Evolutionary conservation across 768 basidiomycete genomes (phyloP).

Genomic region (Hirschioporus abietinus): DNA sequence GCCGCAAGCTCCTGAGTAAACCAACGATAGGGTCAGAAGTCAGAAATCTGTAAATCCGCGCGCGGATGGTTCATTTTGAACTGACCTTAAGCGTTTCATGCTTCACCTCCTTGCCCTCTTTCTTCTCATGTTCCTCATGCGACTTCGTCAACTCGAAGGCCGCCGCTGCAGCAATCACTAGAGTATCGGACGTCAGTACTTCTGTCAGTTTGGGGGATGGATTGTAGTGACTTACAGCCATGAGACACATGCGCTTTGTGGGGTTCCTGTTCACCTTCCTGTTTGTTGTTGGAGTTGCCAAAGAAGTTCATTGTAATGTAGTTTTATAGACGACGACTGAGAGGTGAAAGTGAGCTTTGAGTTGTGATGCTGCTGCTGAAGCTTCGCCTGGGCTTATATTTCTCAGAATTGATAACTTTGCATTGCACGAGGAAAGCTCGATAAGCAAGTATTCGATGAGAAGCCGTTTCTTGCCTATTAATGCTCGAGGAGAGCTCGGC

Average conservation of each 20-base stretch:
- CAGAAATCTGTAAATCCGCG: not conserved
- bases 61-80: not conserved
- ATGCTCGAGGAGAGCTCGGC: too few relatives aligned
- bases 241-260: not conserved
- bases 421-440: not conserved
- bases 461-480: too few relatives aligned
- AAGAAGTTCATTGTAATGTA: not conserved
- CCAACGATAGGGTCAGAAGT: not conserved
- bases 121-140: not conserved
- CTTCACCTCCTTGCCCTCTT: not conserved
- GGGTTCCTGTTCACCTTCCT: conserved; percentile 4
- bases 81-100: not conserved
- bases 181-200: not conserved
- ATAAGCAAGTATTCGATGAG: too few relatives aligned
- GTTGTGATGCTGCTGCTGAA: not conserved
- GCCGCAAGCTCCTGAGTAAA: not conserved
- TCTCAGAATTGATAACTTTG: not conserved
- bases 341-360: not conserved
- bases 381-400: not conserved
- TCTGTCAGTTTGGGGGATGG: not conserved
- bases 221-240: not conserved
- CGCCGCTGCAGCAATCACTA: not conserved
- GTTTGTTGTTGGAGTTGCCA: not conserved
- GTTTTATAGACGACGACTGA: not conserved
- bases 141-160: not conserved